Evolutionary conservation across 2,329 filamentous ascomycete species (phyloP).

Genomic region (Stachybotrys chlorohalonatus): DNA sequence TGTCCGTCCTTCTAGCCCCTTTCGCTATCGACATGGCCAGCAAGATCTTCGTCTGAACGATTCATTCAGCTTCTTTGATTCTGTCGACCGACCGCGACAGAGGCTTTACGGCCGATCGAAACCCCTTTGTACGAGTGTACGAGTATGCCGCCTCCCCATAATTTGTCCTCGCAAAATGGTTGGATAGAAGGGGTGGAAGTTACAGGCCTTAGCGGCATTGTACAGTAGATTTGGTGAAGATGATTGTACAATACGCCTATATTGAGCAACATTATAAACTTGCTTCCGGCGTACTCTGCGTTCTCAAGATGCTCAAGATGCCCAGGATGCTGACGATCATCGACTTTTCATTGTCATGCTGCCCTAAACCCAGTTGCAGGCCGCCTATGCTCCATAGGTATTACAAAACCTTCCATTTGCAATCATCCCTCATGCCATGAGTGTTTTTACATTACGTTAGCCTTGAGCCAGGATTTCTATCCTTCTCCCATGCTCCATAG

Average conservation of each 20-base stretch:
- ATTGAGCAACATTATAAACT: not conserved
- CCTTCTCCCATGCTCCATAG: constrained; percentile 46
- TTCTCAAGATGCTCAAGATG: too few species aligned
- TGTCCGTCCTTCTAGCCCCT: constrained; percentile 31
- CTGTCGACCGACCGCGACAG: not conserved
- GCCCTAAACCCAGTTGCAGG: too few species aligned
- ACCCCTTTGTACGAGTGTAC: not conserved
- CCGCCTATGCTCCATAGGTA: not conserved
- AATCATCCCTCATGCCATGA: not conserved
- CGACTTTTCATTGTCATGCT: too few species aligned
- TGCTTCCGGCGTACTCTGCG: too few species aligned
- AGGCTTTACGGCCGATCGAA: not conserved
- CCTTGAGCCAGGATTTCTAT: constrained; percentile 30
- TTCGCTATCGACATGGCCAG: constrained; percentile 47
- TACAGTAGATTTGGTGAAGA: not conserved
- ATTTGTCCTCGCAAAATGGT: not conserved
- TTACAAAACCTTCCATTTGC: not conserved
- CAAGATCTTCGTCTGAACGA: constrained; percentile 27
- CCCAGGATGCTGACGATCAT: too few species aligned
- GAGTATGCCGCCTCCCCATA: not conserved
- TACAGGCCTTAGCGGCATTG: not conserved
- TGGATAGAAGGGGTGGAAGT: not conserved
- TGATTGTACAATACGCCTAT: not conserved
- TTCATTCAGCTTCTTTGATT: not conserved
- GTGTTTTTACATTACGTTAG: constrained; percentile 12